Base-by-base conservation (phyloP, 2,329 filamentous ascomycete genomes). In the Microascus cirrosus region DNA sequence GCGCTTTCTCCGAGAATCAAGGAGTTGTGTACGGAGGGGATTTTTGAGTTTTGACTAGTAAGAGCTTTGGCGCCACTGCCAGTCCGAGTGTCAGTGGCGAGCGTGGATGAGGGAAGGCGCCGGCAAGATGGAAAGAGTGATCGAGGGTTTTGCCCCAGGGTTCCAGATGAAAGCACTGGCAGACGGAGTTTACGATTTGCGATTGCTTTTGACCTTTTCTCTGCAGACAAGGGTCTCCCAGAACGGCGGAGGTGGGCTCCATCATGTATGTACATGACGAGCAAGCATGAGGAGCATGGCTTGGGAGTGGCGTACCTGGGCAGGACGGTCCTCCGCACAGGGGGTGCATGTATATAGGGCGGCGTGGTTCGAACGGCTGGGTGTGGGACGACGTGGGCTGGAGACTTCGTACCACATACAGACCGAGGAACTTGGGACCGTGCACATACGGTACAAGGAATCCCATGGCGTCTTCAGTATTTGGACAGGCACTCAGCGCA, bases 21-120 rank as follows among this genome's bases (percentile, higher is more conserved):
- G 18, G 18, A 15, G 36, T 42, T 42, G 15, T 50, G 45, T 50
- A 22, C 45, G 45, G 20, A 50, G 42, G 34, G 32, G n/a, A n/a
- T 35, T 22, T 56, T 52, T 56, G 42, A 56, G 39, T 56, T 45
- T 56, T 22, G 34, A 48, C 55, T 56, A 56, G 35, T 18, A n/a
- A 51, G n/a, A 56, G 39, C 28, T 25, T 35, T 56, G 42, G 42
- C 55, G 55, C 55, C 55, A 56, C 55, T 56, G 55, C 55, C 55
- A 42, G 55, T 34, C 55, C 55, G 55, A 56, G 42, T 51, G n/a
- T 56, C 55, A 56, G 55, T 56, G 55, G 55, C 55, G 42, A 56
- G 55, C 25, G 28, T 15, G 36, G 45, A 50, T 22, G 45, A 50
- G 12, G 24, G 45, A 11, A 22, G 45, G 20, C 45, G 13, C 39